A percentile compares a stretch with the other conserved stretches of the same genome.
These are phyloP conservation scores for Karstenula rhodostoma DNA, from an alignment of 2,329 filamentous ascomycete species.

Conservation along the genomic window DNA sequence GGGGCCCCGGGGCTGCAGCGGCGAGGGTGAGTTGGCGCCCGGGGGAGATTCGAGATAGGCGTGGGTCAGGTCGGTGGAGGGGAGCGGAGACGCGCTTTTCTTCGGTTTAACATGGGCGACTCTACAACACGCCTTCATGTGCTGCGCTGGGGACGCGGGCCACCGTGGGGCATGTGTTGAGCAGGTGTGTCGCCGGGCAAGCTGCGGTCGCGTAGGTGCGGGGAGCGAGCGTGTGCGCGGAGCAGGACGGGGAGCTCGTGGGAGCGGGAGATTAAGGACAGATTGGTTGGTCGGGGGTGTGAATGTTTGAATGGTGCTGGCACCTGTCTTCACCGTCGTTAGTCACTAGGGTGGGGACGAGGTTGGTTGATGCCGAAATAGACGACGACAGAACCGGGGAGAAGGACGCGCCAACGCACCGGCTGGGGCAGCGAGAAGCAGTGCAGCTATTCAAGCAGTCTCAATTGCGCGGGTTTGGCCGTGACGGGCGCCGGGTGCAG, in stretches of 20 bases:
- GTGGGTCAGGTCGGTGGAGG: constrained; percentile 52
- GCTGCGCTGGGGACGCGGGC: constrained; percentile 39
- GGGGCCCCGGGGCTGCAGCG: constrained; percentile 41
- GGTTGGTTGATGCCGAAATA: constrained; percentile 28
- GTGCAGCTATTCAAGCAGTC: constrained; percentile 38
- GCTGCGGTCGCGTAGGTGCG: constrained; percentile 4
- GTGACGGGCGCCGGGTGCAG: constrained; percentile 35
- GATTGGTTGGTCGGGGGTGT: constrained; percentile 9
- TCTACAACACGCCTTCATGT: constrained; percentile 43
- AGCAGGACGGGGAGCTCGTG: constrained; percentile 15
- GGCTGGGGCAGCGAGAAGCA: constrained; percentile 25
- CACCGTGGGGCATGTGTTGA: constrained; percentile 39
- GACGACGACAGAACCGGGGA: constrained; percentile 35
- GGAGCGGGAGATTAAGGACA: constrained; percentile 1
- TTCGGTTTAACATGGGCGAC: constrained; percentile 59
- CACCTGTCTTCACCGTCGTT: constrained; percentile 26
- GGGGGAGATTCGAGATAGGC: constrained; percentile 30
- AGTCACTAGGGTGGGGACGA: constrained; percentile 31
- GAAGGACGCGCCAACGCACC: constrained; percentile 40
- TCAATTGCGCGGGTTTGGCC: constrained; percentile 42
- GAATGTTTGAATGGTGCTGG: constrained; percentile 6
- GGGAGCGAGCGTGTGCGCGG: constrained; percentile 24
- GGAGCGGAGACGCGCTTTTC: constrained; percentile 56
- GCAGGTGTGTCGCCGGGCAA: constrained; percentile 22
- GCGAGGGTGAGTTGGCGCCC: constrained; percentile 31